phyloP scores from a whole-genome alignment of 768 basidiomycete species.

The Mrakia frigida region DNA sequence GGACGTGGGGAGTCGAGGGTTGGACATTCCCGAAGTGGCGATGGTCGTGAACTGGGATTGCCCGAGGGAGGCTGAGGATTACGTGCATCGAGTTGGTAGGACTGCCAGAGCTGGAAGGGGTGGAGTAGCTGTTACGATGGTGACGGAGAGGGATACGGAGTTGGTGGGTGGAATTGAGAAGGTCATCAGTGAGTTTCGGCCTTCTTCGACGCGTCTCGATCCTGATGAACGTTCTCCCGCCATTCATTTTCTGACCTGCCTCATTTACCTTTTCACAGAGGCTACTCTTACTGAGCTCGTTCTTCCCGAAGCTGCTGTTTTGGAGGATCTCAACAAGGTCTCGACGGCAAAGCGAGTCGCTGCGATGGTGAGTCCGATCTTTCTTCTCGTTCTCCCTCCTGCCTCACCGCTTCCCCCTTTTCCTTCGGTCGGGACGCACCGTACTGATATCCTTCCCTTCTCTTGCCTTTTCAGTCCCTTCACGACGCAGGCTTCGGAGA shows the following conservation, averaged over 20 bases:
- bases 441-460: no score
- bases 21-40: constrained; percentile 94
- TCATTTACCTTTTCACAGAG: constrained; percentile 48
- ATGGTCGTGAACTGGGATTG: constrained; percentile 98
- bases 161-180: constrained; percentile 74
- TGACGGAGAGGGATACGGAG: constrained; percentile 88
- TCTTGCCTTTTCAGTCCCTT: constrained; percentile 46
- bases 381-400: not conserved
- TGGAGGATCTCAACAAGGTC: constrained; percentile 81
- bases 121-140: constrained; percentile 86
- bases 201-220: not conserved
- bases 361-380: constrained; percentile 66
- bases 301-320: constrained; percentile 70
- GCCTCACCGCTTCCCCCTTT: not conserved
- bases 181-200: constrained; percentile 62
- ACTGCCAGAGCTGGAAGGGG: constrained; percentile 86
- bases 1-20: constrained; percentile 88
- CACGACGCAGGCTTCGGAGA: constrained; percentile 85
- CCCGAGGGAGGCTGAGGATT: constrained; percentile 76
- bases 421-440: not conserved
- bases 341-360: constrained; percentile 88
- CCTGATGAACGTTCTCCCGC: not conserved
- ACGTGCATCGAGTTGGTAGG: constrained; percentile 90
- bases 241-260: not conserved
- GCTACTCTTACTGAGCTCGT: constrained; percentile 67